Evolutionary conservation across 345 rosid genomes (phyloP), one percentile per base, ranked within the genome.

Genomic region (Litchi chinensis): DNA sequence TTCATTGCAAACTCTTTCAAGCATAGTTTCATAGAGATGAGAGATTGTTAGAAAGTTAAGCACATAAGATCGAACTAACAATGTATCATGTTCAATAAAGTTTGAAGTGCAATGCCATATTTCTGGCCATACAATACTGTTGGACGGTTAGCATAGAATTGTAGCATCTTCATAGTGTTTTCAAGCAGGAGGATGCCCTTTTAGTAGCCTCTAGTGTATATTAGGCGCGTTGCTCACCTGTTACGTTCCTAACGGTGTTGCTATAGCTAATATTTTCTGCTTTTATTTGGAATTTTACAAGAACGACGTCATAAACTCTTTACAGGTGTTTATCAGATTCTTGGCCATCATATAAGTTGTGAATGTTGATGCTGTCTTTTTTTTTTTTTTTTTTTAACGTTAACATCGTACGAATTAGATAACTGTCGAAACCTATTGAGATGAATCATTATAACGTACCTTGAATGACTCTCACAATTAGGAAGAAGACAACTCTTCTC

Each of bases 321-420:
- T 40, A 28, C 74, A 10, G 9, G 28, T 71, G 28, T 71, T 59
- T 28, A 40, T 72, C n/a, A 37, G 50, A 57, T 73, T 73, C 12
- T 67, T 39, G 12, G 10, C 46, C 52, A 39, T 39, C 32, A 57
- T 40, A 16, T 50, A 26, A 10, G 39, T 28, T 10, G 6, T 15
- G 60, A 48, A 26, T 70, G 13, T 7, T 13, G 22, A 28, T 24
- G 37, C 1, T 26, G 22, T 13, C 15, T 32, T 32, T 32, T 32
- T 32, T 32, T 0, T 28, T 28, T 28, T 28, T 0, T 32, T 1
- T 32, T 32, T 32, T 32, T 1, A 32, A 32, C 37, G 37, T 2
- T 32, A 3, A 32, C 3, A 32, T 3, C 3, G 1, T 32, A 32
- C 2, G 37, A 3, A 3, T 32, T 32, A 0, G 1, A 32, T 32